Percentiles rank a stretch among this genome's conserved stretches.
Evolutionary conservation across 2,329 filamentous ascomycete species (phyloP).

Genomic region (Fusarium dimerum): DNA sequence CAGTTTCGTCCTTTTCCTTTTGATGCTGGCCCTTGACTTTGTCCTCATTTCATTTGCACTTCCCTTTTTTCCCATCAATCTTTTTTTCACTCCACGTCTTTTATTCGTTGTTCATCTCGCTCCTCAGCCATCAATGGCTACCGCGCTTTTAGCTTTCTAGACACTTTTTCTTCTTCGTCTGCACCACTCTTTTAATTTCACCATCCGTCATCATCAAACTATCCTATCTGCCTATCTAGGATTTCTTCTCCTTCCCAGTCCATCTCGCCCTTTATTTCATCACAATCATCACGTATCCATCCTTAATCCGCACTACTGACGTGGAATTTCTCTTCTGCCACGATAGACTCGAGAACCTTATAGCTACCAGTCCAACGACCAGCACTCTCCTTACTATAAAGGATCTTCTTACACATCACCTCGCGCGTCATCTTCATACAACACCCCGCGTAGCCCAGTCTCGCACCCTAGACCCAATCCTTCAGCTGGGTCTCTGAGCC

Average conservation of each 20-base stretch:
- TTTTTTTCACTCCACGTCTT: constrained; percentile 12
- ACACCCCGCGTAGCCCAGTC: constrained; percentile 50
- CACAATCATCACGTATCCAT: constrained; percentile 15
- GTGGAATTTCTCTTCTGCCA: constrained; percentile 24
- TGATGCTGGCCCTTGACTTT: constrained; percentile 15
- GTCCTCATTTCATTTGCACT: constrained; percentile 1
- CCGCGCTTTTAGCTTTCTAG: constrained; percentile 11
- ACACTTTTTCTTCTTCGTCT: constrained; percentile 13
- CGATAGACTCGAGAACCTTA: constrained; percentile 53
- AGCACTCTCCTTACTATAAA: constrained; percentile 50
- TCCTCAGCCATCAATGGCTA: constrained; percentile 25
- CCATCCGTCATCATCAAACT: constrained; percentile 6
- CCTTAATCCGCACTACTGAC: constrained; percentile 26
- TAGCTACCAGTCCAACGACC: constrained; percentile 47
- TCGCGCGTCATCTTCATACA: constrained; percentile 41
- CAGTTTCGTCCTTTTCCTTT: constrained; percentile 20
- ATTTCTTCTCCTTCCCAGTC: constrained; percentile 5
- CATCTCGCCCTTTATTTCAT: constrained; percentile 11
- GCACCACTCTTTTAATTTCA: constrained; percentile 22
- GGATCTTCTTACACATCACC: constrained; percentile 49
- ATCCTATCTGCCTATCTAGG: constrained; percentile 11
- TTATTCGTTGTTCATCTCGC: constrained; percentile 12
- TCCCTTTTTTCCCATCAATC: constrained; percentile 16
- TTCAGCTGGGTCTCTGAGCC: constrained; percentile 44
- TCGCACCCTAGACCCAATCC: constrained; percentile 52